Evolutionary conservation across 495 filamentous ascomycete genomes (phyloP).

Genomic region (Podospora conica): DNA sequence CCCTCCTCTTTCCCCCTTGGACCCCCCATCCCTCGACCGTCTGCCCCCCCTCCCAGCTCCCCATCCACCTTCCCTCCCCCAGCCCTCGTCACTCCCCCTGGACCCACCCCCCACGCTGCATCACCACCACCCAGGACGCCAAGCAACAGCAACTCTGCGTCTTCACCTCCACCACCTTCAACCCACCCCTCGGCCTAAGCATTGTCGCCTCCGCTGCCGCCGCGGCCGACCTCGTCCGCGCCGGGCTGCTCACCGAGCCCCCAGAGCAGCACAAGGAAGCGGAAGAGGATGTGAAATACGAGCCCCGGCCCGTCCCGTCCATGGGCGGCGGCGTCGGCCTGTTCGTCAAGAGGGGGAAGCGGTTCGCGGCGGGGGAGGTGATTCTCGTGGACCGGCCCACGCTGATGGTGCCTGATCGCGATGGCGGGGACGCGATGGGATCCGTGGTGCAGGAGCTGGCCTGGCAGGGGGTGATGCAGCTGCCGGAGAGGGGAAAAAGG

Average conservation of each 20-base stretch:
- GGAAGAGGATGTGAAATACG: background rate
- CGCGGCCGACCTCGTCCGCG: background rate
- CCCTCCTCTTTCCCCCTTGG: background rate
- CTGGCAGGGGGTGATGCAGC: conserved; percentile 6
- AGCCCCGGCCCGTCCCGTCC: background rate
- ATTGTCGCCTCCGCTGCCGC: background rate
- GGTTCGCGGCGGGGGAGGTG: background rate
- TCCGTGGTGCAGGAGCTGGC: background rate
- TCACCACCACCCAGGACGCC: background rate
- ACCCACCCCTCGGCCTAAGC: background rate
- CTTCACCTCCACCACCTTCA: background rate
- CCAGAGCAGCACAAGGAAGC: background rate
- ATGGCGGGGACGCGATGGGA: background rate
- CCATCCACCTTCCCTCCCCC: background rate
- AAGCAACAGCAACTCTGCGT: background rate
- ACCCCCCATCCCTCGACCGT: background rate
- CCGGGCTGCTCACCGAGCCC: background rate
- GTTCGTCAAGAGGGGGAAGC: background rate
- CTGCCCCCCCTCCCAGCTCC: background rate
- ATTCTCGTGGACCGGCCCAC: conserved; percentile 8
- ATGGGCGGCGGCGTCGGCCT: conserved; percentile 3
- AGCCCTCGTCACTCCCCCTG: background rate
- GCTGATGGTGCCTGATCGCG: background rate
- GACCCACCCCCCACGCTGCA: background rate
- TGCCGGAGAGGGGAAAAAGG: background rate